phyloP scores from a whole-genome alignment of 306 rosid species.

The Ochetophila trinervis region DNA sequence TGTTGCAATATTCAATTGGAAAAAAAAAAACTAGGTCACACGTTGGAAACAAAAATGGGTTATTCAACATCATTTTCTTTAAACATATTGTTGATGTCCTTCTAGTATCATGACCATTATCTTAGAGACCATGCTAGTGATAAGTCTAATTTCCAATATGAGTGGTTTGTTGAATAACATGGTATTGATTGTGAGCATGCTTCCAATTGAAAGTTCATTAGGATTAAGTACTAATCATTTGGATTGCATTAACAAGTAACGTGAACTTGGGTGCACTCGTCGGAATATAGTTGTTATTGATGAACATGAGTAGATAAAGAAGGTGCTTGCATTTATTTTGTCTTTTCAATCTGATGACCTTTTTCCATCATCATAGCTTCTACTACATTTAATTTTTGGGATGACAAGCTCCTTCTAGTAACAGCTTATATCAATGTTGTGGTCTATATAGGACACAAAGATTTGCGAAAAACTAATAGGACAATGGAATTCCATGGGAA shows the following conservation, averaged over 20 bases:
- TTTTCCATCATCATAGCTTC: constrained; percentile 56
- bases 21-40: too few relatives aligned
- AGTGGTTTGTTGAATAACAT: constrained; percentile 74
- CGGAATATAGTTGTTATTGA: constrained; percentile 55
- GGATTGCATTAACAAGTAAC: constrained; percentile 47
- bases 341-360: constrained; percentile 47
- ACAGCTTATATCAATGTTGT: constrained; percentile 49
- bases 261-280: constrained; percentile 40
- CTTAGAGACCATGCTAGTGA: constrained; percentile 28
- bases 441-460: constrained; percentile 54
- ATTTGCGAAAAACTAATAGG: constrained; percentile 39
- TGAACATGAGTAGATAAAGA: constrained; percentile 54
- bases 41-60: constrained; percentile 54
- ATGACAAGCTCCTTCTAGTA: constrained; percentile 36
- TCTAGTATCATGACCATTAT: constrained; percentile 28
- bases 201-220: constrained; percentile 29
- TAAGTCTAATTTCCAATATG: constrained; percentile 29
- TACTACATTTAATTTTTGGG: constrained; percentile 48
- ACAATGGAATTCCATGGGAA: constrained; percentile 46
- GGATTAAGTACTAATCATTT: constrained; percentile 29
- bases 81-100: constrained; percentile 37
- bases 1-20: constrained; percentile 39
- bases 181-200: constrained; percentile 58
- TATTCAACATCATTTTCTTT: constrained; percentile 59
- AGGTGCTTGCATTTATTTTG: constrained; percentile 43